phyloP scores from a whole-genome alignment of 257 asterid genomes.

The Nicotiana paniculata region DNA sequence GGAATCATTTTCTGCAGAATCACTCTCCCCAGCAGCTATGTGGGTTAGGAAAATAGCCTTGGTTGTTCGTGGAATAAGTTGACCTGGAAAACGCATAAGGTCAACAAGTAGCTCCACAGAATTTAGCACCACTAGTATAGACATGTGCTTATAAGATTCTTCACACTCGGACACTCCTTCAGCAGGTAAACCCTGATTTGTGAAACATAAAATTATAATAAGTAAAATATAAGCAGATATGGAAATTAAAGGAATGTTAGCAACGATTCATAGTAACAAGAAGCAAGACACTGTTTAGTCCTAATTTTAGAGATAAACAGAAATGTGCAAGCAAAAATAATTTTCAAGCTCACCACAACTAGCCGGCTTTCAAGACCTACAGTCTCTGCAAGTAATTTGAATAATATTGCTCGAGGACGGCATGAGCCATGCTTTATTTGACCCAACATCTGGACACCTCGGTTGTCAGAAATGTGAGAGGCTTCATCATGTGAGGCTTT shows the following conservation, averaged over 20 bases:
- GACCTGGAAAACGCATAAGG: slow-evolving; percentile 89
- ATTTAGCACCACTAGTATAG: slow-evolving; percentile 70
- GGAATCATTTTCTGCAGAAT: slow-evolving; percentile 98
- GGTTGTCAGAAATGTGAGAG: slow-evolving; percentile 43
- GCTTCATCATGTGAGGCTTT: slow-evolving; percentile 59
- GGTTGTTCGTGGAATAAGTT: slow-evolving; percentile 68
- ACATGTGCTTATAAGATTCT: slow-evolving; percentile 91
- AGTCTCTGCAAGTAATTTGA: slow-evolving; percentile 95
- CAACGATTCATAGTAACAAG: not conserved
- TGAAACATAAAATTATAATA: slow-evolving; percentile 9
- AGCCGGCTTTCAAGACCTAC: slow-evolving; percentile 90
- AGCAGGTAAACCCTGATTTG: slow-evolving; percentile 79
- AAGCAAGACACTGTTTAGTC: not conserved
- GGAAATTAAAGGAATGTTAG: slow-evolving; percentile 9
- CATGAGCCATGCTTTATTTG: slow-evolving; percentile 89
- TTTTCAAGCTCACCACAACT: slow-evolving; percentile 63
- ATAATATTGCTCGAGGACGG: slow-evolving; percentile 88
- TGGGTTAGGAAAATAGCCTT: slow-evolving; percentile 80
- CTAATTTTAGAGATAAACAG: not conserved
- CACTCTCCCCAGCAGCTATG: slow-evolving; percentile 96
- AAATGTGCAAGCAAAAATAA: not conserved
- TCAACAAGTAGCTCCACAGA: slow-evolving; percentile 77
- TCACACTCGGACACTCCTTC: slow-evolving; percentile 76
- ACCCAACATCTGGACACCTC: slow-evolving; percentile 82
- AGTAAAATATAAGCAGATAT: slow-evolving; percentile 1